These are phyloP conservation scores for Aureococcus anophagefferens DNA, from an alignment of 108 stramenopile genomes.

Conservation along the genomic window DNA sequence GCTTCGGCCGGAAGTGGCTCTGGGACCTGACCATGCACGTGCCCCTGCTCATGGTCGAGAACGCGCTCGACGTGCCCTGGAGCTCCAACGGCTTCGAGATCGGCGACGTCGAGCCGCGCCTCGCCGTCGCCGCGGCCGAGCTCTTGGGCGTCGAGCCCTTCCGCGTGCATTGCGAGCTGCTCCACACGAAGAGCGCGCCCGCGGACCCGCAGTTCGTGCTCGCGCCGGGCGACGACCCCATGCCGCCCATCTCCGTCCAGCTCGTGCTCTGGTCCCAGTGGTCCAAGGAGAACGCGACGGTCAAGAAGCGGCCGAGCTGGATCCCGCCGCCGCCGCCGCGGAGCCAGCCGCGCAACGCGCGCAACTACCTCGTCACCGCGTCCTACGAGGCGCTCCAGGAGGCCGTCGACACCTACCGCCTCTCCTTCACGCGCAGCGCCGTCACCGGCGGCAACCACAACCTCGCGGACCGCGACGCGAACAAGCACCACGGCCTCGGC, in stretches of 20 bases:
- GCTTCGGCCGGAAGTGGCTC: neutral
- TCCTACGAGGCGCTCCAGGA: neutral
- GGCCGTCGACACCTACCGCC: neutral
- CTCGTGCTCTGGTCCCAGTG: neutral
- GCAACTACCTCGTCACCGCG: neutral
- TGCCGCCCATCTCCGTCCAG: neutral
- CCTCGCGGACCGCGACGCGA: no score
- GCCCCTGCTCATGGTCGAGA: neutral
- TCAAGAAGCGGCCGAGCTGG: neutral
- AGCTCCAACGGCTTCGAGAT: neutral
- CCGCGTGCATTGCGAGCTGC: neutral
- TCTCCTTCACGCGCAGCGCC: no score
- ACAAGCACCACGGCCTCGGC: no score
- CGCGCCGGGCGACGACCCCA: neutral
- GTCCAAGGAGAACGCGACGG: neutral
- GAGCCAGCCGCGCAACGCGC: neutral
- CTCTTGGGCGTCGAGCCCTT: neutral
- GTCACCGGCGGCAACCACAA: no score
- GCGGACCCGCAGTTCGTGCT: no score
- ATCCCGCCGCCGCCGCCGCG: neutral
- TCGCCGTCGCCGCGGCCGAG: neutral
- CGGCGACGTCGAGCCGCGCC: neutral
- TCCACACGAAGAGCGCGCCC: neutral
- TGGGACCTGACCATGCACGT: neutral
- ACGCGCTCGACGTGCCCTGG: neutral